A percentile compares a stretch with the other conserved stretches of the same genome.
These are phyloP conservation scores for Cladophialophora immunda DNA, from an alignment of 2,329 filamentous ascomycete species.

Conservation along the genomic window DNA sequence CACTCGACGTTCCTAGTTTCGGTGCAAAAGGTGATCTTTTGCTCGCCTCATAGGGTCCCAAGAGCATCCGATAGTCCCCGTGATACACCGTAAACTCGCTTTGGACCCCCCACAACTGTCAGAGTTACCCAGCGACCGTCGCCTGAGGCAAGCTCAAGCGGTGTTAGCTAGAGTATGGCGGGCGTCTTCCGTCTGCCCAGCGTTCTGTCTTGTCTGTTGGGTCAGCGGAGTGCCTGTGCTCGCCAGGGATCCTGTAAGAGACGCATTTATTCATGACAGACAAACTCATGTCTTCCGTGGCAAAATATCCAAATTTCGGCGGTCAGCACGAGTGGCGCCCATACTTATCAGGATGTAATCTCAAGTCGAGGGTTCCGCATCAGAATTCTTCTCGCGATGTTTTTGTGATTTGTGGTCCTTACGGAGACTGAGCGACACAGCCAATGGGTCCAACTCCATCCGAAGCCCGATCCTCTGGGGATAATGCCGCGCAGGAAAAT, in stretches of 20 bases:
- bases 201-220: background rate
- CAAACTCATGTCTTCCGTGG: background rate
- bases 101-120: conserved; percentile 7
- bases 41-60: conserved; percentile 6
- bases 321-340: background rate
- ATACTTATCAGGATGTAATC: background rate
- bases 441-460: background rate
- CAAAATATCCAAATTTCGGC: background rate
- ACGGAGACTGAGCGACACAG: background rate
- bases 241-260: background rate
- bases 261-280: conserved; percentile 9
- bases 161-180: background rate
- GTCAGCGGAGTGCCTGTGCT: conserved; percentile 9
- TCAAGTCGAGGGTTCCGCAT: background rate
- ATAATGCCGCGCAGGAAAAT: background rate
- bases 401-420: background rate
- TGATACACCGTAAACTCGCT: background rate
- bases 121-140: conserved; percentile 5
- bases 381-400: background rate
- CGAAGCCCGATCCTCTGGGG: background rate
- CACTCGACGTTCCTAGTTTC: conserved; percentile 10
- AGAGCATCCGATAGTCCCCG: conserved; percentile 8
- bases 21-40: conserved; percentile 5
- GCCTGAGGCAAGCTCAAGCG: conserved; percentile 10
- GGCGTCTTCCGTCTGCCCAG: background rate